phyloP scores from a whole-genome alignment of 2,329 filamentous ascomycete genomes.

The Beauveria caledonica region DNA sequence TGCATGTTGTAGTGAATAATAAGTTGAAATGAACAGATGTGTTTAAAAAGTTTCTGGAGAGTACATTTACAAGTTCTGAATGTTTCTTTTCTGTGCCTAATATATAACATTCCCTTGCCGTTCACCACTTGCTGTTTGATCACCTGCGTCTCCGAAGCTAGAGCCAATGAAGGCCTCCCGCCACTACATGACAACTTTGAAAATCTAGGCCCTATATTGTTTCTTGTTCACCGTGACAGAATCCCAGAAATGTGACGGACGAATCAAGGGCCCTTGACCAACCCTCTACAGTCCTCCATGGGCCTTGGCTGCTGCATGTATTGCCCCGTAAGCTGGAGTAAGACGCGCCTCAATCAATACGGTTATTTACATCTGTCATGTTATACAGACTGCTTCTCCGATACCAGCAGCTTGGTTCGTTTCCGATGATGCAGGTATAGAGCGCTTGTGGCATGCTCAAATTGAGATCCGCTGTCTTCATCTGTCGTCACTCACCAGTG shows the following conservation, averaged over 20 bases:
- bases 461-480: constrained; percentile 1
- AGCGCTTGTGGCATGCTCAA: not conserved
- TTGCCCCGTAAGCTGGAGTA: constrained; percentile 1
- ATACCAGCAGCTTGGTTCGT: not conserved
- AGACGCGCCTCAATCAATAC: not conserved
- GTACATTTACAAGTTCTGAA: no score
- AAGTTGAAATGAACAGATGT: not conserved
- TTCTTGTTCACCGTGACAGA: constrained; percentile 10
- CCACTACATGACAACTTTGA: not conserved
- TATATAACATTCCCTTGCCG: not conserved
- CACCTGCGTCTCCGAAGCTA: not conserved
- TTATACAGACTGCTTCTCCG: not conserved
- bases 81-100: not conserved
- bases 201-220: not conserved
- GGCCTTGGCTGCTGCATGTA: not conserved
- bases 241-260: constrained; percentile 3
- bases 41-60: no score
- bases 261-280: not conserved
- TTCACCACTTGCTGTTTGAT: not conserved
- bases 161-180: not conserved
- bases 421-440: constrained; percentile 3
- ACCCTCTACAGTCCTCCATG: not conserved
- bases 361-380: constrained; percentile 1
- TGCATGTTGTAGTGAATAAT: not conserved
- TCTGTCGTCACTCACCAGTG: not conserved